Evolutionary conservation across 2,329 filamentous ascomycete species (phyloP).

Genomic region (Domatiomyces globalis): DNA sequence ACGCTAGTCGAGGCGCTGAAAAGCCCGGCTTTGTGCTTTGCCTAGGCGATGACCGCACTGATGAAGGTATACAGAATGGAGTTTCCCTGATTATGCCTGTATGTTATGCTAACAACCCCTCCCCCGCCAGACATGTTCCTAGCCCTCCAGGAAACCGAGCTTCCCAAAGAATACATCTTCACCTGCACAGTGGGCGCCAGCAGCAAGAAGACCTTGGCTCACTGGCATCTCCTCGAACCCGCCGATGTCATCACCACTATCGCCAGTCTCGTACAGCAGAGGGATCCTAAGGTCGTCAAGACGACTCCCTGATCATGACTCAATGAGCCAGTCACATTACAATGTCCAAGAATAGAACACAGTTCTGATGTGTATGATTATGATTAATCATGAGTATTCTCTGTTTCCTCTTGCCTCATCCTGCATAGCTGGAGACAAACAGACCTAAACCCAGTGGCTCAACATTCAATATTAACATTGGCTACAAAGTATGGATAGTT

Average conservation of each 20-base stretch:
- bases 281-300: neutral
- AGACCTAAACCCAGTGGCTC: neutral
- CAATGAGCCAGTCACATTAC: too few relatives aligned
- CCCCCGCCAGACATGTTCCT: conserved; percentile 58
- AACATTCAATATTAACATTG: neutral
- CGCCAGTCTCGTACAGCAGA: neutral
- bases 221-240: conserved; percentile 80
- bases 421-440: neutral
- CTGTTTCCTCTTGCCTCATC: neutral
- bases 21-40: conserved; percentile 78
- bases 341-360: neutral
- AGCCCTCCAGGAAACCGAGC: conserved; percentile 47
- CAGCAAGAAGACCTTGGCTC: conserved; percentile 79
- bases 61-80: conserved; percentile 55
- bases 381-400: neutral
- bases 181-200: conserved; percentile 84
- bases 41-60: conserved; percentile 88
- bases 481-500: neutral
- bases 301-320: too few relatives aligned
- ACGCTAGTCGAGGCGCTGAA: conserved; percentile 46
- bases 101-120: conserved; percentile 12
- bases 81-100: neutral
- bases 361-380: neutral
- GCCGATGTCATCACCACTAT: conserved; percentile 65
- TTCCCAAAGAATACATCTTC: conserved; percentile 57